Evolutionary conservation across 495 filamentous ascomycete genomes (phyloP), one percentile per base, ranked within the genome.

Genomic region (Penicillium robsamsonii): DNA sequence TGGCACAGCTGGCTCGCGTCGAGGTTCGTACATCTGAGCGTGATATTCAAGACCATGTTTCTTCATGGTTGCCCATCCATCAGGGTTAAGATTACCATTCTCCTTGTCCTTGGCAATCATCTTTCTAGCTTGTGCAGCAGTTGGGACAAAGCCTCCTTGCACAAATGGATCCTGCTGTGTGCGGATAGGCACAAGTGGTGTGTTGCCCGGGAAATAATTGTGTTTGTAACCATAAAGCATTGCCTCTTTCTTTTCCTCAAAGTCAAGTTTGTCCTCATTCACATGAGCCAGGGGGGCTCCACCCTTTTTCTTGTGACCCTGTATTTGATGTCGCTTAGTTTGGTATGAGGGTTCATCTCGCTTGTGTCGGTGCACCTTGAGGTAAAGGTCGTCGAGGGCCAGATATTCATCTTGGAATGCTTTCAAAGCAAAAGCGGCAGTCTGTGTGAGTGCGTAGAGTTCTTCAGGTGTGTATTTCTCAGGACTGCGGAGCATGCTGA

Each of bases 331-430:
- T 18, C 61, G 47, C 59, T 69, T 66, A 5, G 56, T 46, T 11
- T 62, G 57, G 2, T 25, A 37, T 5, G 59, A 43, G 22, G 59
- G 29, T 12, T 55, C 33, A 27, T 40, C 49, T 15, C 63, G 61
- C 10, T 63, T 48, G 52, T 75, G 54, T 68, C 75, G 64, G 68
- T 82, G 63, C 64, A 79, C 60, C 69, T 66, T 50, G 71, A 81
- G 79, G 18, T 80, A 71, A 35, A 84, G 72, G 50, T 80, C 79
- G 53, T 85, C 79, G 5, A 91, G 77, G 15, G 75, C 75, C 12
- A 83, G 62, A 61, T 79, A 89, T 60, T 92, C 85, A 17, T 84
- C 75, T 65, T 91, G 85, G 75, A 84, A 86, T 5, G 71, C 70
- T 40, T 74, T 71, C 50, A 92, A 59, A 4, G 79, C 77, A 44